phyloP scores from a whole-genome alignment of 1,284 basidiomycete species.

The Meira miltonrushii region DNA sequence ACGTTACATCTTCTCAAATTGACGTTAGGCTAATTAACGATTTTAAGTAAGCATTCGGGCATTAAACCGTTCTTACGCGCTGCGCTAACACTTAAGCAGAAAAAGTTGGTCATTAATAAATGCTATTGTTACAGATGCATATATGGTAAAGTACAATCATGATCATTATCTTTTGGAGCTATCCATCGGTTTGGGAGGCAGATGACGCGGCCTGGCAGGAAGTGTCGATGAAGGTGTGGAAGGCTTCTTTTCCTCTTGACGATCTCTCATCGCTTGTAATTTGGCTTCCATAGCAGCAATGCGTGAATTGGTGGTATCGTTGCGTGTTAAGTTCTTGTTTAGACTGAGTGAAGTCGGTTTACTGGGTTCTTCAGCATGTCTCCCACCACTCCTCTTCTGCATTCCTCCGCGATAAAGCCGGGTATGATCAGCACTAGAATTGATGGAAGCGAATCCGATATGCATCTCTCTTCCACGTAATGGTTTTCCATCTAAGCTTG shows the following conservation, averaged over 20 bases:
- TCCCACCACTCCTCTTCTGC: conserved; percentile 6
- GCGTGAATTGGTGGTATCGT: conserved; percentile 65
- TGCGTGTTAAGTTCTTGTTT: conserved; percentile 61
- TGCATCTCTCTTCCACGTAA: conserved; percentile 78
- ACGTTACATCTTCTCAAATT: too few species aligned
- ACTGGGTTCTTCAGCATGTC: conserved; percentile 57
- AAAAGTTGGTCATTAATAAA: too few species aligned
- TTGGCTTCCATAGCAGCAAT: conserved; percentile 95
- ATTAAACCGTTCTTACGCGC: background rate
- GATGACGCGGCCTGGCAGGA: background rate
- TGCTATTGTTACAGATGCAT: too few species aligned
- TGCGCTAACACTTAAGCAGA: too few species aligned
- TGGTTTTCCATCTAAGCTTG: conserved; percentile 70
- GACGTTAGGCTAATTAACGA: too few species aligned
- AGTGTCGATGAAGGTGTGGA: background rate
- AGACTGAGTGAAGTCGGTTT: conserved; percentile 82
- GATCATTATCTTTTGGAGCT: too few species aligned
- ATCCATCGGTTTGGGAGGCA: background rate
- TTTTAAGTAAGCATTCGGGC: background rate
- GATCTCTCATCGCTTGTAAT: conserved; percentile 63
- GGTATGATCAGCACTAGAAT: background rate
- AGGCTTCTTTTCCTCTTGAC: background rate
- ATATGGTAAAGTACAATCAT: too few species aligned
- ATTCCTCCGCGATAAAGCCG: background rate
- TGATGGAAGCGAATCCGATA: conserved; percentile 67